phyloP scores from a whole-genome alignment of 2,329 filamentous ascomycete genomes.

The Chalara sp. region DNA sequence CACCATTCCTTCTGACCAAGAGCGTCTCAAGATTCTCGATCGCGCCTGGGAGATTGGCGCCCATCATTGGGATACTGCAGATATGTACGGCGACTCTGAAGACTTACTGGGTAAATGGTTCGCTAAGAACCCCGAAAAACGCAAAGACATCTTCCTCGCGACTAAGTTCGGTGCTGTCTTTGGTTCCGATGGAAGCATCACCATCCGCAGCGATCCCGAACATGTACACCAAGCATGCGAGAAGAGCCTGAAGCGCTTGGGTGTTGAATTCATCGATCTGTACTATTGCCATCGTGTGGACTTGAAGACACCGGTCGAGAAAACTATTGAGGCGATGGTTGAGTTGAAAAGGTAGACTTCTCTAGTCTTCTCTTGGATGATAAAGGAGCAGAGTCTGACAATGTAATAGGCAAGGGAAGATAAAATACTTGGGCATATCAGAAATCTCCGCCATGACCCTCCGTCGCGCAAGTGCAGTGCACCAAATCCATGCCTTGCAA shows the following conservation, averaged over 20 bases:
- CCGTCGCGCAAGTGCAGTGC: slow-evolving; percentile 41
- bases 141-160: slow-evolving; percentile 42
- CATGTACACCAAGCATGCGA: slow-evolving; percentile 36
- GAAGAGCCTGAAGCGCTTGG: slow-evolving; percentile 33
- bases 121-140: slow-evolving; percentile 31
- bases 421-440: slow-evolving; percentile 49
- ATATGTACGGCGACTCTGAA: slow-evolving; percentile 39
- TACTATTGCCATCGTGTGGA: slow-evolving; percentile 30
- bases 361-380: neutral
- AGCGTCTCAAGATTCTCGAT: slow-evolving; percentile 32
- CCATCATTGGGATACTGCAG: slow-evolving; percentile 29
- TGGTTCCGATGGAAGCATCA: neutral
- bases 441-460: slow-evolving; percentile 44
- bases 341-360: slow-evolving; percentile 27
- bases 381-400: neutral
- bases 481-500: slow-evolving; percentile 44
- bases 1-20: slow-evolving; percentile 22
- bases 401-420: slow-evolving; percentile 41
- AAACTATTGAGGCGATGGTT: slow-evolving; percentile 34
- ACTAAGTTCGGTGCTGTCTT: slow-evolving; percentile 42
- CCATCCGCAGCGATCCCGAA: slow-evolving; percentile 31
- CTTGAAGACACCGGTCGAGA: slow-evolving; percentile 33
- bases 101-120: slow-evolving; percentile 42
- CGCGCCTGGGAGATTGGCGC: slow-evolving; percentile 30
- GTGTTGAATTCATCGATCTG: slow-evolving; percentile 32